Base-by-base conservation (phyloP, 2,329 filamentous ascomycete species). In the Fusarium sulawesiense region DNA sequence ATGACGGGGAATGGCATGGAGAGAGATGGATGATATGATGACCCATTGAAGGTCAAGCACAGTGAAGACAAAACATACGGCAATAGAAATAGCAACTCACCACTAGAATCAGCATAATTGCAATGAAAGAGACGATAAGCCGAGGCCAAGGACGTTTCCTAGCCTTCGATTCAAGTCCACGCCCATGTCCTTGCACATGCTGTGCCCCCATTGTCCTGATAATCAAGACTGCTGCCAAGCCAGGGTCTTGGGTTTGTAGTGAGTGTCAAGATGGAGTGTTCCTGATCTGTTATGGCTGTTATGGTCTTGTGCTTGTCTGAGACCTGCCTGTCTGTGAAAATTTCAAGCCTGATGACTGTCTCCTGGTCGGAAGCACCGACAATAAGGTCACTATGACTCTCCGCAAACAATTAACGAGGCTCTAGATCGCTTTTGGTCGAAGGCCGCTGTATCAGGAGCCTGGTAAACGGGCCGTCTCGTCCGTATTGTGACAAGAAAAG, bases 381-480 rank as follows among this genome's bases (percentile, higher is more conserved):
- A n/a, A 44, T 56, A 48, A 56, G 53, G 53, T 50, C 51, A 64
- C 27, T 34, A 40, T 53, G 41, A 59, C 37, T 48, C 49, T 49
- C 59, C 30, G 20, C 20, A 37, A 57, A 49, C 49, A 48, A 41
- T 42, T 20, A 32, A 11, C 16, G 25, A 44, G 29, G 51, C 42
- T 66, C 51, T 64, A 64, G 60, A 64, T 65, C 45, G 34, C 51
- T 49, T 49, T 49, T 56, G 37, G 49, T 44, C 21, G 41, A 23
- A 27, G 42, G 53, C 40, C 49, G 54, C 40, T 61, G 11, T 46
- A 51, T 65, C 29, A 47, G 56, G 44, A 32, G 14, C 44, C 50
- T 70, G 48, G 46, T 27, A 70, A 70, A 71, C 67, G 68, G 68
- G 45, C 68, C 67, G 67, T 70, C 63, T 70, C 47, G 23, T 53